Percentiles rank a stretch among this genome's conserved stretches.
These are phyloP conservation scores for Comarum palustre DNA, from an alignment of 306 rosid species.

Conservation along the genomic window DNA sequence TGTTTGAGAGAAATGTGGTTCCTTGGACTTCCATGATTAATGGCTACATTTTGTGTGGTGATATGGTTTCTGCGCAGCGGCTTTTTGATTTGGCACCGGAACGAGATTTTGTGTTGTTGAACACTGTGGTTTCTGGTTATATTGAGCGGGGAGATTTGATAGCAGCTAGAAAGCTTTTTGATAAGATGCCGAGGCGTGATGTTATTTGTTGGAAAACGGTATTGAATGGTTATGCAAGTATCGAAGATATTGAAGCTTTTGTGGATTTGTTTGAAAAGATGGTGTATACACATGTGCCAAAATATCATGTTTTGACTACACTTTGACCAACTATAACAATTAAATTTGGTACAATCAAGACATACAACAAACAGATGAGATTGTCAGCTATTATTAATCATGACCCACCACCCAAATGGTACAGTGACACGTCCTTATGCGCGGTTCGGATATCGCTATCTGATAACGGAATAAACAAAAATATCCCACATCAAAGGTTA, in stretches of 20 bases:
- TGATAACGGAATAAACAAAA: too few relatives aligned
- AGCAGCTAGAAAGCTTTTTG: constrained; percentile 52
- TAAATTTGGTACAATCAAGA: too few relatives aligned
- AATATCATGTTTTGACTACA: too few relatives aligned
- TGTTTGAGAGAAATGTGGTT: constrained; percentile 61
- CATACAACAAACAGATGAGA: too few relatives aligned
- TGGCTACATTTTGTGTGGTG: constrained; percentile 44
- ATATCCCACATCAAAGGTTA: too few relatives aligned
- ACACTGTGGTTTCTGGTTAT: constrained; percentile 60
- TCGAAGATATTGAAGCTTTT: constrained; percentile 45
- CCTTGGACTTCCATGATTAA: constrained; percentile 69
- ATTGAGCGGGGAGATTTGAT: constrained; percentile 49
- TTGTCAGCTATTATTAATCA: too few relatives aligned
- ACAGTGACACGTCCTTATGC: too few relatives aligned
- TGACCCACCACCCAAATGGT: too few relatives aligned
- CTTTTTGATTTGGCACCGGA: constrained; percentile 62
- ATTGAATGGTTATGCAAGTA: constrained; percentile 61
- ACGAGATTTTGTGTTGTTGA: constrained; percentile 71
- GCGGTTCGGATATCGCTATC: too few relatives aligned
- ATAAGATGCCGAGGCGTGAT: constrained; percentile 58
- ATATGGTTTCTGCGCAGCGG: constrained; percentile 46
- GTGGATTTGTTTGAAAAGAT: constrained; percentile 60
- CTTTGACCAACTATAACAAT: too few relatives aligned
- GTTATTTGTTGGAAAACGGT: constrained; percentile 69
- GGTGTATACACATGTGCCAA: too few relatives aligned